A percentile compares a stretch with the other conserved stretches of the same genome.
phyloP scores from a whole-genome alignment of 768 basidiomycete species.

The Pleurotus pulmonarius region DNA sequence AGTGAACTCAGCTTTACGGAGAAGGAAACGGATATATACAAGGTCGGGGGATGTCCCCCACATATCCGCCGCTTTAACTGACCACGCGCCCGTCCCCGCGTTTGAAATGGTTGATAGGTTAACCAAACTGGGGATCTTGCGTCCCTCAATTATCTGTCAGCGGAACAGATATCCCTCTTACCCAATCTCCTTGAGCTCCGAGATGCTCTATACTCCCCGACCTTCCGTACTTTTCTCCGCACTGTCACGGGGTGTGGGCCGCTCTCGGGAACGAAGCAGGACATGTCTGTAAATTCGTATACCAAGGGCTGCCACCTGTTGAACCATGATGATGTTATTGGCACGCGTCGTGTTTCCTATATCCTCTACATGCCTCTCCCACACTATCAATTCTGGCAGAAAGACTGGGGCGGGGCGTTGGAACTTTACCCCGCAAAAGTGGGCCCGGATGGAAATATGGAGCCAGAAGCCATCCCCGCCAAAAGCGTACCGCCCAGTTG shows the following conservation, averaged over 20 bases:
- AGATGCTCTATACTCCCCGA: constrained; percentile 84
- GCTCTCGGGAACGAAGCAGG: constrained; percentile 86
- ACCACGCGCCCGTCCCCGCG: constrained; percentile 4
- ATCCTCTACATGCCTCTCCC: constrained; percentile 94
- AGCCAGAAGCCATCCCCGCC: constrained; percentile 62
- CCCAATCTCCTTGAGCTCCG: constrained; percentile 79
- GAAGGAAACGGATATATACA: constrained; percentile 99
- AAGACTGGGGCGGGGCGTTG: constrained; percentile 89
- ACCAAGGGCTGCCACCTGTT: constrained; percentile 89
- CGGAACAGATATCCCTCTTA: constrained; percentile 73
- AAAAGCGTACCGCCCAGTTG: constrained; percentile 76
- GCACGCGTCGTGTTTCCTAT: constrained; percentile 89
- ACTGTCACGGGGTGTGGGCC: constrained; percentile 90
- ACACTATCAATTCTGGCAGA: constrained; percentile 71
- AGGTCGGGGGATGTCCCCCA: constrained; percentile 42
- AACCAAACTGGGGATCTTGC: constrained; percentile 97
- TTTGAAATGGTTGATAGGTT: constrained; percentile 49
- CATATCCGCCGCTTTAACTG: not conserved
- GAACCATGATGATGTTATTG: constrained; percentile 98
- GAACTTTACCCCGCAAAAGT: constrained; percentile 82
- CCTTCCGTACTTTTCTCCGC: constrained; percentile 80
- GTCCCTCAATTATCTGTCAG: constrained; percentile 82
- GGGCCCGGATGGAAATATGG: constrained; percentile 59
- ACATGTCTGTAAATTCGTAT: constrained; percentile 94
- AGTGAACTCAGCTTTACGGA: constrained; percentile 77